A percentile compares a stretch with the other conserved stretches of the same genome.
Evolutionary conservation across 2,329 filamentous ascomycete species (phyloP).

Genomic region (Pseudocercospora crystallina): DNA sequence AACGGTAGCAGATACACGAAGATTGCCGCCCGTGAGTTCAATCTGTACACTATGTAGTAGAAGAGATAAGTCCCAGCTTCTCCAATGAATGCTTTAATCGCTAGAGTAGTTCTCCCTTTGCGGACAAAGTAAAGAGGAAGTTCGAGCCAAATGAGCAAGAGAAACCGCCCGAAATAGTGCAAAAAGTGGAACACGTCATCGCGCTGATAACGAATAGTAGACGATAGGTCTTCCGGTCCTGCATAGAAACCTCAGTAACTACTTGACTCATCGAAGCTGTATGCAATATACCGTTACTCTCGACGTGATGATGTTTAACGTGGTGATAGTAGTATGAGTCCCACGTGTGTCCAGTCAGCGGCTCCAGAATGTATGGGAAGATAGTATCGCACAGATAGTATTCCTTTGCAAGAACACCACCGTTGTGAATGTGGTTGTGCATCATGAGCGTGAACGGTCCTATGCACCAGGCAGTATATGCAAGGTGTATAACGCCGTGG

Average conservation of each 20-base stretch:
- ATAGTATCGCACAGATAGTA: conserved; percentile 58
- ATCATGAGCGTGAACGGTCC: conserved; percentile 77
- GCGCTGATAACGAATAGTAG: conserved; percentile 72
- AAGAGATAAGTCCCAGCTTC: conserved; percentile 59
- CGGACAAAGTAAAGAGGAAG: conserved; percentile 69
- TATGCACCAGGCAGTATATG: conserved; percentile 66
- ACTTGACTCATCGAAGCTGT: background rate
- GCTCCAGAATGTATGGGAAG: conserved; percentile 73
- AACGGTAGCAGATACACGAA: conserved; percentile 68
- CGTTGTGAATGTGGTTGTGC: conserved; percentile 79
- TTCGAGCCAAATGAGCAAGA: conserved; percentile 71
- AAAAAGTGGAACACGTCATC: conserved; percentile 66
- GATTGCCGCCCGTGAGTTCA: conserved; percentile 56
- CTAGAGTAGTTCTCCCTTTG: conserved; percentile 57
- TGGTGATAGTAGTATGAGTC: conserved; percentile 83
- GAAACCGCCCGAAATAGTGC: conserved; percentile 69
- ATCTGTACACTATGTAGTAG: conserved; percentile 49
- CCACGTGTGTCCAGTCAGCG: conserved; percentile 79
- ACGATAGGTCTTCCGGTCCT: conserved; percentile 66
- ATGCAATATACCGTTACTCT: conserved; percentile 62
- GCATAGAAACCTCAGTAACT: background rate
- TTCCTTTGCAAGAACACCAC: conserved; percentile 61
- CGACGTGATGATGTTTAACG: conserved; percentile 80
- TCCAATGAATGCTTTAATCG: conserved; percentile 57
- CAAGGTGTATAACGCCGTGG: conserved; percentile 64